Base-by-base conservation (phyloP, 2,329 filamentous ascomycete genomes). In the Talaromyces sp. region DNA sequence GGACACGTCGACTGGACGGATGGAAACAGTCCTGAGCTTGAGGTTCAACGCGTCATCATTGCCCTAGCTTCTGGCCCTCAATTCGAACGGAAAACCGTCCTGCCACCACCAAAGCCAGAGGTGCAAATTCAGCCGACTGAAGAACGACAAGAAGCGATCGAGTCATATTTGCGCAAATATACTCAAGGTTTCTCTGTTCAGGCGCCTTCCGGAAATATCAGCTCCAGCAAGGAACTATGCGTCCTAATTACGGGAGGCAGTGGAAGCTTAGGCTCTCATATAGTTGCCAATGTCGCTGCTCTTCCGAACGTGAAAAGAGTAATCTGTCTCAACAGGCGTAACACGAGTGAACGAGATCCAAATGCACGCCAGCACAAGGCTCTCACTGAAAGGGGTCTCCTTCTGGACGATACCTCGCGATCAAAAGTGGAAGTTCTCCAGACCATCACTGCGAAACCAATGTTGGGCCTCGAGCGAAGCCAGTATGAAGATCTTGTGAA, bases 311-410 rank as follows among this genome's bases (percentile, higher is more conserved):
- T 78, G 2, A 65, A 69, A 23, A 67, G 36, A 0, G 70, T 81
- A 0, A 63, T 82, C 5, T 84, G 82, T 61, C 64, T 85, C 12
- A 85, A 85, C 65, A 76, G 82, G 1, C 64, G 63, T 6, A 73
- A 66, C 27, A 70, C 62, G 4, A 61, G 47, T 2, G 68, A 74
- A 5, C 50, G 50, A 18, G 50, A 61, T 30, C 63, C 73, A 4
- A 31, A 64, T 0, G 47, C 61, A 3, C 75, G 75, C 10, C 80
- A 82, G 64, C 57, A 67, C 4, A 50, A 75, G 27, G 69, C 78
- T 0, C 52, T 79, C 12, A 31, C 56, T 12, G 60, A 65, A 12
- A 68, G 66, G 60, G 67, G 68, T 0, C 66, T 76, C n/a, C 28
- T 5, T 3, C 59, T 77, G 2, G 55, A 57, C 16, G 9, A 65